Evolutionary conservation across 2,329 filamentous ascomycete species (phyloP), one percentile per base, ranked within the genome.

Genomic region (Colletotrichum sansevieriae): DNA sequence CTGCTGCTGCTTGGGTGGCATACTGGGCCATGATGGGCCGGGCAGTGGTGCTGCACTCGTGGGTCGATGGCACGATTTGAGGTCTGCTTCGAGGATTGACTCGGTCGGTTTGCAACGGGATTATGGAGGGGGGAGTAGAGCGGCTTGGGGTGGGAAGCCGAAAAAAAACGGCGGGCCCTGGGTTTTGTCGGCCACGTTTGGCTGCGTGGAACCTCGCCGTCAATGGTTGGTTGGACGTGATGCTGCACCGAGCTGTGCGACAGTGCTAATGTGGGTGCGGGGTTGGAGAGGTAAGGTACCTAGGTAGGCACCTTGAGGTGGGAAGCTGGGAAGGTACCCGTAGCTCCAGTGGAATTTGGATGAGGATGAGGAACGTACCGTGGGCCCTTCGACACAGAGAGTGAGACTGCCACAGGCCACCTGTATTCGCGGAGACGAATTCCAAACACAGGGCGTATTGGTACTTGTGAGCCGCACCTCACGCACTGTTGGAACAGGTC

Each of bases 91-190:
- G 64, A 61, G 63, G 54, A 63, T 65, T 55, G 73, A 72, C 71
- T 72, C 72, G 73, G 71, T 73, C 76, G 76, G 76, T 76, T 78
- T 76, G 71, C 73, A 73, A 68, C 75, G 76, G 75, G 70, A 61
- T 74, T 75, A 72, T 74, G 72, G 72, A 70, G 57, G 72, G 70
- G 72, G 65, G 44, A 59, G 22, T 59, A 47, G 20, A 46, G 56
- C 56, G 56, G 56, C 43, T 60, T 59, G 47, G 69, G 61, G 65
- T 62, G 58, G 56, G 52, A 57, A 68, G 55, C 52, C 63, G 70
- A 49, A 47, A 68, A 59, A 56, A 68, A 52, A 44, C 52, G 65
- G 65, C 65, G 65, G 65, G 61, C 61, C 71, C 64, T 63, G 62
- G 70, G 61, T 63, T 63, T 47, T 51, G 46, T 62, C 57, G 54